Conservation (phyloP, 2,329 filamentous ascomycete species). For the Ustulina deusta region DNA sequence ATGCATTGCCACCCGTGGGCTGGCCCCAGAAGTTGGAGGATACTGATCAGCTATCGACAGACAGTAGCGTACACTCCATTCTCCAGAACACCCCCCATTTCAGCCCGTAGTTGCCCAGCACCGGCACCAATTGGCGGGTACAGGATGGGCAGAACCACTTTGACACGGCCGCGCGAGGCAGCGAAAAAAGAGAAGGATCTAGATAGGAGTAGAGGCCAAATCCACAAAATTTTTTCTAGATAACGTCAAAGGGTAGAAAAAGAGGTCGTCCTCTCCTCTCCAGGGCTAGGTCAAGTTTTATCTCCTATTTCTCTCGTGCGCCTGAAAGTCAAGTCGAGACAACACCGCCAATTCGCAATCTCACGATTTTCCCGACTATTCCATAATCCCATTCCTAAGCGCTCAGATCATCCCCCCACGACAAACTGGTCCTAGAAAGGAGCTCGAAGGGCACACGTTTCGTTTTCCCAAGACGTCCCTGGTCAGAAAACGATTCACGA, state of each 20-base stretch:
- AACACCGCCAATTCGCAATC: slow-evolving; percentile 23
- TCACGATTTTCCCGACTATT: slow-evolving; percentile 28
- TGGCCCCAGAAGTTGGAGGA: slow-evolving; percentile 36
- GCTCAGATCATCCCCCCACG: slow-evolving; percentile 24
- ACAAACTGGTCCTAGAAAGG: slow-evolving; percentile 21
- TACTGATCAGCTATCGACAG: slow-evolving; percentile 31
- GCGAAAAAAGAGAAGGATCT: slow-evolving; percentile 15
- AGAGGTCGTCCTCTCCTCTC: slow-evolving; percentile 9
- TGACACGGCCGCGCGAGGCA: slow-evolving; percentile 26
- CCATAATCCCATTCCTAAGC: slow-evolving; percentile 11
- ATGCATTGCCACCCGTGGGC: slow-evolving; percentile 36
- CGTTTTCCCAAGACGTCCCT: slow-evolving; percentile 36
- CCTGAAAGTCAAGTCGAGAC: background rate
- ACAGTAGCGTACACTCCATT: background rate
- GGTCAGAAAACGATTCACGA: slow-evolving; percentile 40
- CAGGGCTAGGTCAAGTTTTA: background rate
- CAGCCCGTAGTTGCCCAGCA: background rate
- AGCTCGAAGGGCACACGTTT: slow-evolving; percentile 32
- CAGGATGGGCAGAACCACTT: slow-evolving; percentile 23
- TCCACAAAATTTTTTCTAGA: slow-evolving; percentile 11
- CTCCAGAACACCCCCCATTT: slow-evolving; percentile 16
- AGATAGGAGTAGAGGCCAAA: slow-evolving; percentile 18
- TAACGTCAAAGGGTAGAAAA: slow-evolving; percentile 25
- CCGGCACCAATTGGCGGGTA: slow-evolving; percentile 27
- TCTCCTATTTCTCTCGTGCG: slow-evolving; percentile 7